Base-by-base conservation (phyloP, 2,329 filamentous ascomycete genomes). In the Orbilia blumenaviensis region DNA sequence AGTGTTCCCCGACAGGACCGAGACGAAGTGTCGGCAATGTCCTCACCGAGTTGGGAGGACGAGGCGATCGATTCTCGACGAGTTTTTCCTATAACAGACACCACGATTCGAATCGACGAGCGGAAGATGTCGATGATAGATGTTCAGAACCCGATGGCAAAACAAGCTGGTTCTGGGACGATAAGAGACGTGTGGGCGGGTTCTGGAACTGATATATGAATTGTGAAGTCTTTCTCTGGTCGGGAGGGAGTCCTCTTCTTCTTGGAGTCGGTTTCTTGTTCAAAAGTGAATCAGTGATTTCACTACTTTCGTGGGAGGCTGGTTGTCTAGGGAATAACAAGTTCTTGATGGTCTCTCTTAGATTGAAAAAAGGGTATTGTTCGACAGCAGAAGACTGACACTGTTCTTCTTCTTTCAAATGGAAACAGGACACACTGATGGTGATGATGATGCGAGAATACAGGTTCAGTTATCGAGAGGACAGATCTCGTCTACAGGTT, bases 241-340 rank as follows among this genome's bases (percentile, higher is more conserved):
- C 16, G 21, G 34, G 6, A 41, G 21, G 21, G 36, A 16, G 21
- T 66, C n/a, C 34, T 61, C 52, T 50, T 50, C n/a, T n/a, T n/a
- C n/a, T 56, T 44, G 60, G 60, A 32, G 48, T 62, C 71, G 71
- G 29, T 54, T 48, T 75, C 42, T 52, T 56, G 16, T n/a, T 38
- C 52, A 60, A 72, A 75, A 76, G 72, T 76, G 64, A 76, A 76
- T 69, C 72, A 66, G 72, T 69, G 64, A 76, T 69, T 76, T 76
- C 72, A 76, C 72, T 69, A 69, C 64, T 76, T 67, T 76, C 50
- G 64, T 60, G 38, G 56, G 69, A 58, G 66, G 72, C 56, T 68
- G 72, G 42, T 66, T 69, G 72, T 69, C 72, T 76, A 76, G 72
- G 72, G 72, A 76, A 76, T 76, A 76, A 69, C 58, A 60, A 64